Percentiles rank a stretch among this genome's conserved stretches.
phyloP scores from a whole-genome alignment of 768 basidiomycete species.

The Dioszegia aurantiaca region DNA sequence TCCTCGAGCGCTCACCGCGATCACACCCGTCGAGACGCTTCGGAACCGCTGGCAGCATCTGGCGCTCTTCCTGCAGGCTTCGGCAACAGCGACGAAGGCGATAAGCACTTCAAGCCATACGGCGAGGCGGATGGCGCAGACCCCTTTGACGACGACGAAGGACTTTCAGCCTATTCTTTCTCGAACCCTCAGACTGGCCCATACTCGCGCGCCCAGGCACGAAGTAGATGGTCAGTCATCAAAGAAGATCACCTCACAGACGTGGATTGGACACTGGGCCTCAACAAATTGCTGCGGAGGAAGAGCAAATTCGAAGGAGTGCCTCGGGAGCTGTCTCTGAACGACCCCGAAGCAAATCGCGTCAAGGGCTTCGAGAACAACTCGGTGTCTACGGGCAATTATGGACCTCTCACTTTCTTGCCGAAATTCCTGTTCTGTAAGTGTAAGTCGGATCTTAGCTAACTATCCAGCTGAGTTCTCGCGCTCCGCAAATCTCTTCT shows the following conservation, averaged over 20 bases:
- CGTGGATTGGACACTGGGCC: conserved; percentile 49
- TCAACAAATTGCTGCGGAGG: conserved; percentile 35
- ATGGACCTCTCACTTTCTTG: conserved; percentile 78
- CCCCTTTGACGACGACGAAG: conserved; percentile 41
- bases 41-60: conserved; percentile 40
- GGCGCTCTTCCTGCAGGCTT: conserved; percentile 49
- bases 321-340: conserved; percentile 62
- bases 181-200: conserved; percentile 31
- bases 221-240: conserved; percentile 31
- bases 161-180: conserved; percentile 37
- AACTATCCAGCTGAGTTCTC: conserved; percentile 82
- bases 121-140: conserved; percentile 16
- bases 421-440: conserved; percentile 90
- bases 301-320: conserved; percentile 45
- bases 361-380: conserved; percentile 73
- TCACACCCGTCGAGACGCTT: conserved; percentile 22
- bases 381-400: conserved; percentile 90
- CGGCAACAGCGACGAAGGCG: conserved; percentile 21
- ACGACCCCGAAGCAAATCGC: conserved; percentile 50
- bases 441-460: conserved; percentile 35
- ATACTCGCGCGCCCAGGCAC: conserved; percentile 19
- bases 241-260: conserved; percentile 42
- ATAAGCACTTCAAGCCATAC: conserved; percentile 37
- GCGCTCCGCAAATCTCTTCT: conserved; percentile 97
- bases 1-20: conserved; percentile 29